phyloP scores from a whole-genome alignment of 208 protist species.

The Leptomonas seymouri region DNA sequence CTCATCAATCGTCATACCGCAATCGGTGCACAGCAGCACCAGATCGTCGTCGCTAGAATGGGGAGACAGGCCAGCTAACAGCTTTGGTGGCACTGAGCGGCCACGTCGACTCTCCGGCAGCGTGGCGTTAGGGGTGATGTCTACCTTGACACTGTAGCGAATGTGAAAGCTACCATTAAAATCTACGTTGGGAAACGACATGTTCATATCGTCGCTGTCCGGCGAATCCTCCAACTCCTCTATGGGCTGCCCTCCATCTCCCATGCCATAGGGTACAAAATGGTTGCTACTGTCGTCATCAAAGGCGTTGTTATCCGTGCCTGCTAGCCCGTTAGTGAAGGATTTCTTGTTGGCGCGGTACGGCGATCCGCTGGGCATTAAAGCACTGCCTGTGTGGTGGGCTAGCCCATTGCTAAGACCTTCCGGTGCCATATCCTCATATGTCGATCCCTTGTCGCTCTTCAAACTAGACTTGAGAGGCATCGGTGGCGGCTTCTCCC shows the following conservation, averaged over 20 bases:
- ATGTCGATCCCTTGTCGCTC: not conserved
- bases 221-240: not conserved
- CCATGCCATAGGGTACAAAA: not conserved
- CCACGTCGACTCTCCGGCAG: slow-evolving; percentile 17
- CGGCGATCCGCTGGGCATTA: not conserved
- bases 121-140: slow-evolving; percentile 19
- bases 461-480: not conserved
- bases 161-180: slow-evolving; percentile 40
- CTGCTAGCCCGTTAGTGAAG: not conserved
- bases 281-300: not conserved
- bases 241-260: not conserved
- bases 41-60: slow-evolving; percentile 58
- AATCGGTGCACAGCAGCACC: slow-evolving; percentile 67
- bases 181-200: slow-evolving; percentile 31
- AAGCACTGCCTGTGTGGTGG: too few species aligned
- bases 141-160: slow-evolving; percentile 30
- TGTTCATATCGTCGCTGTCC: slow-evolving; percentile 2
- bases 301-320: slow-evolving; percentile 1
- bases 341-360: not conserved
- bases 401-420: too few species aligned
- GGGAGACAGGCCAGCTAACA: slow-evolving; percentile 25
- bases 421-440: not conserved
- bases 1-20: slow-evolving; percentile 53
- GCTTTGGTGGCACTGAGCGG: slow-evolving; percentile 13
- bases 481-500: not conserved